Base-by-base conservation (phyloP, 108 stramenopile species). In the Seminavis robusta region DNA sequence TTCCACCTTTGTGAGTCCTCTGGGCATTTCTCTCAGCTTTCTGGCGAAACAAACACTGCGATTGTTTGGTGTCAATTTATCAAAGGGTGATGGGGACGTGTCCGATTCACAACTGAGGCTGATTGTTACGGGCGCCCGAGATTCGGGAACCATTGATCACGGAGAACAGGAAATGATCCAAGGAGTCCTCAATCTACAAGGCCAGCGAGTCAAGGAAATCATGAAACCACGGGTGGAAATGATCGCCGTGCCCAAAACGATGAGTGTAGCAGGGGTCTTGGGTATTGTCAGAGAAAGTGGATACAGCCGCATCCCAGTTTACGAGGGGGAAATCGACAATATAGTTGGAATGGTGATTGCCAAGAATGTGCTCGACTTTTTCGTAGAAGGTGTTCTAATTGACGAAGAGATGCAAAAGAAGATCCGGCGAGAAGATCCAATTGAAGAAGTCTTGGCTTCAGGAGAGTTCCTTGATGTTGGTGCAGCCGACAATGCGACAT, bases 201-300 rank as follows among this genome's bases (percentile, higher is more conserved):
- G 84, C 54, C 86, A 85, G 47, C 78, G 84, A 40, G 83, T 95
- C 10, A 74, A 84, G 41, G 94, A 96, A 73, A 88, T 97, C 37
- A 96, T 98, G 95, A 80, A 86, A 31, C 97, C 97, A 1, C 88
- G 97, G 10, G 95, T 97, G 21, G 95, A 98, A 57, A 87, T 98
- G 11, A 76, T 91, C 30, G 97, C 95, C 8, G 84, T 96, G 10
- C 91, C 87, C 1, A 56, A 61, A n/a, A 77, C 76, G 37, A 86
- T 87, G 77, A 74, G 76, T 15, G 87, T 96, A 29, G 90, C 83
- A 25, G 78, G 83, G 47, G 90, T 98, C 1, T 63, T 95, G 52
- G 86, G 80, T 19, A 73, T 89, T 25, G 83, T 94, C 26, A 49
- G 88, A 10, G 88, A 86, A 63, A 81, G 76, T 60, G 92, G 90